A percentile compares a stretch with the other conserved stretches of the same genome.
These are phyloP conservation scores for Cronartium quercuum DNA, from an alignment of 1,284 basidiomycete genomes.

Conservation along the genomic window DNA sequence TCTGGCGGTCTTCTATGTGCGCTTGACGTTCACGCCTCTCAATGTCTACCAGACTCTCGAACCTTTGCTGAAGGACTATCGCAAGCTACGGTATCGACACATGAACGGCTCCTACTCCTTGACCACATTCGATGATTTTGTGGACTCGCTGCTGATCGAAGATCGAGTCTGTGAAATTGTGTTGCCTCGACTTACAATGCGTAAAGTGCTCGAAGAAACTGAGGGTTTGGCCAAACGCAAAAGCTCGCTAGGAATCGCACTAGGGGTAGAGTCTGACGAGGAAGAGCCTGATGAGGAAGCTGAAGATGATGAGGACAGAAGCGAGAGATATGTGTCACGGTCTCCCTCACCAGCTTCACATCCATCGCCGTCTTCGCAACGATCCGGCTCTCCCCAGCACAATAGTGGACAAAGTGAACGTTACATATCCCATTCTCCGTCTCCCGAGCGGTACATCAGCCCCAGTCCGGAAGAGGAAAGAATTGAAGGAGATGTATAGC, in stretches of 20 bases:
- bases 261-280: conserved; percentile 52
- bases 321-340: conserved; percentile 31
- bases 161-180: conserved; percentile 96
- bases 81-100: conserved; percentile 75
- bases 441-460: conserved; percentile 40
- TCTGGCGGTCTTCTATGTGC: conserved; percentile 85
- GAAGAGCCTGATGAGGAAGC: conserved; percentile 40
- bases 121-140: conserved; percentile 85
- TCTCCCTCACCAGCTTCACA: conserved; percentile 15
- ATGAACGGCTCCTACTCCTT: conserved; percentile 63
- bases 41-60: conserved; percentile 92
- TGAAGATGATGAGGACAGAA: conserved; percentile 22
- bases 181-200: conserved; percentile 77
- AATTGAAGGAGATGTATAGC: conserved; percentile 22
- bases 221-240: conserved; percentile 77
- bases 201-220: conserved; percentile 81
- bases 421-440: conserved; percentile 42
- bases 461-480: conserved; percentile 35
- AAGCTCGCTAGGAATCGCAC: conserved; percentile 70
- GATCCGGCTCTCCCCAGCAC: background rate
- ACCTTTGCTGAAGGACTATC: conserved; percentile 84
- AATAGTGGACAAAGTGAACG: conserved; percentile 39
- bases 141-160: conserved; percentile 74
- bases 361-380: background rate
- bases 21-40: conserved; percentile 80